Base-by-base conservation (phyloP, 768 basidiomycete species). In the Harrya chromipes region DNA sequence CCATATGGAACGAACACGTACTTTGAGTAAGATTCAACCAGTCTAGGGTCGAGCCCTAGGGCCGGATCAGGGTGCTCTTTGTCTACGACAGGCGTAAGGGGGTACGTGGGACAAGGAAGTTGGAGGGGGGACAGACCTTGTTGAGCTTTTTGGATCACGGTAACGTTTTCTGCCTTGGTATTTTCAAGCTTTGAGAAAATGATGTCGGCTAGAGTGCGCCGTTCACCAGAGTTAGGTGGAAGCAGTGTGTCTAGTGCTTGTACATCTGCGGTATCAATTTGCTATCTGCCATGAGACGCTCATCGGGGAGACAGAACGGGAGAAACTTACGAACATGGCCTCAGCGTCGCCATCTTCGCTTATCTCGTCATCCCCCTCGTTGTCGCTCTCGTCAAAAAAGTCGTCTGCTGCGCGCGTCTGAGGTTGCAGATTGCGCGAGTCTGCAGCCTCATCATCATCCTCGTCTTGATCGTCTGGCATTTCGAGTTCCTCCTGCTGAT, bases 11-110 rank as follows among this genome's bases (percentile, higher is more conserved):
- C n/a, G 39, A 34, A 1, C 14, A 73, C 87, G 49, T 55, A 94
- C 94, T 93, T 97, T 58, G 86, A 82, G 64, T 95, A 98, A 5
- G 92, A 84, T 59, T 94, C 91, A 17, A 97, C 88, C 10, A 98
- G 85, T 65, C 88, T 87, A 11, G 93, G 92, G 63, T 95, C 90
- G 37, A 97, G 78, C 4, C 94, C 94, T 21, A 87, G 79, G 6
- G 90, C 85, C 17, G 92, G 92, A 71, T 95, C 87, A 21, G 81
- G 83, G 37, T 76, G 77, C 64, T 75, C 75, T 50, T 69, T 66
- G 54, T 79, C 77, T 82, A 45, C 6, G 14, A 38, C 27, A 47
- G 19, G 51, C 41, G 36, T 57, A 52, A 56, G 43, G 43, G 42
- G 42, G 5, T 17, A 13, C 14, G 13, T 19, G n/a, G 29, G 19